Base-by-base conservation (phyloP, 2,329 filamentous ascomycete species). In the Elsinoe batatas region DNA sequence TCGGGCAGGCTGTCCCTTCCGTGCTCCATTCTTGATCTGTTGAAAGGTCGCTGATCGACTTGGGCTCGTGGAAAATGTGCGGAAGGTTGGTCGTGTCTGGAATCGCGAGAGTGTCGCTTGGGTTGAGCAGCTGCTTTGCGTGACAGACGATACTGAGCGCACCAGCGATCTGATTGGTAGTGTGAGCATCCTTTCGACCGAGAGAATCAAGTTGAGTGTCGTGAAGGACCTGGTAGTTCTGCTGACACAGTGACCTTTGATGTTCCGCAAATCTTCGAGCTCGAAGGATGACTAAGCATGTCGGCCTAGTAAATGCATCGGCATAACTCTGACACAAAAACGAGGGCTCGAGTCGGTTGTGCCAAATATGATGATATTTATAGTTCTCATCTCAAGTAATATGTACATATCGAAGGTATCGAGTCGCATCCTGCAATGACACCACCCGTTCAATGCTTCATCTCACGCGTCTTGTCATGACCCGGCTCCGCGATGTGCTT, bases 1-100 rank as follows among this genome's bases (percentile, higher is more conserved):
- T 61, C 93, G 88, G 1, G 87, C 87, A 58, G 81, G 81, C 73
- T 95, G 89, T 49, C 82, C 78, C 63, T 82, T 82, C 59, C 93
- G 87, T 67, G 88, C 91, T 63, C 89, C 88, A 69, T 83, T 71
- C 7, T 70, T 59, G 50, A 78, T 75, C 66, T 78, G 76, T 60
- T 75, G 77, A 61, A 75, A 71, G 50, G 76, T 78, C 56, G 74
- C 74, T 58, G 67, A 68, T 59, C 58, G 65, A 12, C 66, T n/a
- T 32, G 65, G 56, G 18, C 68, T 71, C 46, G 68, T 67, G 58
- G 72, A 69, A 65, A 74, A 71, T 54, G 65, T 58, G 58, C 67
- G 71, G 56, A 62, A 50, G 42, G 62, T 59, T 44, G 61, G 59
- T 44, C 56, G 56, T 33, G 56, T 57, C 12, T 42, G 37, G n/a